Evolutionary conservation across 139 green algal genomes (phyloP).

Genomic region (Chlorella sp.): DNA sequence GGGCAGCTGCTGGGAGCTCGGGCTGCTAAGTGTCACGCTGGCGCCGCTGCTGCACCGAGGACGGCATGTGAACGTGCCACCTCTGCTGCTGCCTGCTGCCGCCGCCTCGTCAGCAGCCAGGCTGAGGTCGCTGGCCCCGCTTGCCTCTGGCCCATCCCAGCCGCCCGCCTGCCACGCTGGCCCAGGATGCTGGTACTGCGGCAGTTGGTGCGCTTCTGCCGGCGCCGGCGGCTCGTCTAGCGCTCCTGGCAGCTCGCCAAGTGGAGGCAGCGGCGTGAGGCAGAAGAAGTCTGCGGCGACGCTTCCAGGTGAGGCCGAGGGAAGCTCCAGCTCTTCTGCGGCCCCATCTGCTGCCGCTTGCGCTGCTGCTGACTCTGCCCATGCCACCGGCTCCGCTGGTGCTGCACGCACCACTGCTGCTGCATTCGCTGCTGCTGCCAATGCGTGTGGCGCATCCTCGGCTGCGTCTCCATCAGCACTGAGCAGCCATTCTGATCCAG

Average conservation of each 20-base stretch:
- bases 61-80: not conserved
- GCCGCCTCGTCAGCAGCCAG: not conserved
- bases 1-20: not conserved
- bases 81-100: not conserved
- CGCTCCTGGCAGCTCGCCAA: not conserved
- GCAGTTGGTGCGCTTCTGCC: not conserved
- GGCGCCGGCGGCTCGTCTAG: not conserved
- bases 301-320: not conserved
- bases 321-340: not conserved
- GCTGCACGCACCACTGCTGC: not conserved
- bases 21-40: slow-evolving; percentile 17
- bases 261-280: slow-evolving; percentile 16
- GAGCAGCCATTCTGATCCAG: not conserved
- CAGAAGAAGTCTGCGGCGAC: slow-evolving; percentile 22
- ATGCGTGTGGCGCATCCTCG: not conserved
- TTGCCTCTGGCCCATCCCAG: not conserved
- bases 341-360: not conserved
- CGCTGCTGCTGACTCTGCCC: not conserved
- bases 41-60: not conserved
- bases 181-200: not conserved
- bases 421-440: not conserved
- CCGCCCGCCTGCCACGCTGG: not conserved
- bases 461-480: not conserved
- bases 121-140: not conserved
- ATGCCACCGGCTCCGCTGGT: not conserved